Evolutionary conservation across 768 basidiomycete genomes (phyloP).

Genomic region (Coprinopsis marcescibilis): DNA sequence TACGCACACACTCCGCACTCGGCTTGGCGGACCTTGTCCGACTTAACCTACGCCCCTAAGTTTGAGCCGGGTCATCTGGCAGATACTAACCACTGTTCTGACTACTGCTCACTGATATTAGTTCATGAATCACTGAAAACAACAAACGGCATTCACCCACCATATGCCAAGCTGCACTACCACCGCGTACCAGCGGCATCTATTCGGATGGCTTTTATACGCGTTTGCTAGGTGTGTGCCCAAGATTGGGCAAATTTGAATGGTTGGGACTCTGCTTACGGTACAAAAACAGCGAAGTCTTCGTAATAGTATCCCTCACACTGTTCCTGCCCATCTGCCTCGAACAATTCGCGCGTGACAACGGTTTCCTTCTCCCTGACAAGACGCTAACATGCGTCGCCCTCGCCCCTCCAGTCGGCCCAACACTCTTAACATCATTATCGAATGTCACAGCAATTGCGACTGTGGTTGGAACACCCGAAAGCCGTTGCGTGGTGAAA

Average conservation of each 20-base stretch:
- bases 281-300: conserved; percentile 55
- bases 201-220: conserved; percentile 79
- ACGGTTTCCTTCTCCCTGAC: conserved; percentile 74
- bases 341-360: conserved; percentile 86
- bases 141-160: neutral
- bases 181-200: conserved; percentile 32
- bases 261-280: too few relatives aligned
- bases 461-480: conserved; percentile 6
- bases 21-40: too few relatives aligned
- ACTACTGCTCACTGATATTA: neutral
- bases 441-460: conserved; percentile 14
- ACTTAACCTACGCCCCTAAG: too few relatives aligned
- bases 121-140: neutral
- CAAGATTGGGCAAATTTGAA: too few relatives aligned
- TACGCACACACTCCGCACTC: too few relatives aligned
- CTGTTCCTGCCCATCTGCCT: conserved; percentile 80
- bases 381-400: conserved; percentile 51
- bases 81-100: too few relatives aligned
- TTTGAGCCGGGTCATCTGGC: too few relatives aligned
- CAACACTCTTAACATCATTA: too few relatives aligned
- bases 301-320: conserved; percentile 75
- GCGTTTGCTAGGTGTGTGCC: conserved; percentile 79
- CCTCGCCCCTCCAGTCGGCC: conserved; percentile 12
- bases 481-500: conserved; percentile 69
- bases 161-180: too few relatives aligned